These are phyloP conservation scores for Globisporangium perplexum DNA, from an alignment of 352 stramenopile species.

Conservation along the genomic window DNA sequence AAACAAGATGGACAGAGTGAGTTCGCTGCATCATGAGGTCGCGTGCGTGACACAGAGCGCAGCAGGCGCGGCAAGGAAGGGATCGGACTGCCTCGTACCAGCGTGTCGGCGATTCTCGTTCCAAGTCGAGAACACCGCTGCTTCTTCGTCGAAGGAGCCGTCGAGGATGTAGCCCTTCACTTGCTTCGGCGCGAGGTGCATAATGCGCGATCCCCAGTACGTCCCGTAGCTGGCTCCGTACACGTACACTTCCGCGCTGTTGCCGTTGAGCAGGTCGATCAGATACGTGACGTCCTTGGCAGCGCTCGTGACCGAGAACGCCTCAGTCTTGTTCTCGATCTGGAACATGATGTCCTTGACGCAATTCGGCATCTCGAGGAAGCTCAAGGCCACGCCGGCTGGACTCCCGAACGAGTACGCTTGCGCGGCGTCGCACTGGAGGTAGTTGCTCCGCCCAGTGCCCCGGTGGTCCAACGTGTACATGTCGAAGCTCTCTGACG, in stretches of 20 bases:
- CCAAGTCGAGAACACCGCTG: conserved; percentile 6
- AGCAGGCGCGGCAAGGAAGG: neutral
- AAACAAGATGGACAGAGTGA: neutral
- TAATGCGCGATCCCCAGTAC: conserved; percentile 15
- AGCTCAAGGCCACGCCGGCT: neutral
- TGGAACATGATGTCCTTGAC: conserved; percentile 29
- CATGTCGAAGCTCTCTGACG: neutral
- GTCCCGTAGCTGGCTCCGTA: conserved; percentile 27
- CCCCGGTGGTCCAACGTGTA: conserved; percentile 23
- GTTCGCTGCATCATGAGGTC: conserved; percentile 13
- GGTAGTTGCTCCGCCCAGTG: conserved; percentile 10
- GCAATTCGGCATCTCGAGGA: conserved; percentile 7
- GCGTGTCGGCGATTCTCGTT: conserved; percentile 4
- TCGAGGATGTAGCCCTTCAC: conserved; percentile 25
- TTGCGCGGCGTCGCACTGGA: conserved; percentile 11
- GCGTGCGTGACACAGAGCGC: neutral
- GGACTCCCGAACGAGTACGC: conserved; percentile 6
- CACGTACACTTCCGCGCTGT: conserved; percentile 10
- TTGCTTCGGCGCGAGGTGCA: conserved; percentile 17
- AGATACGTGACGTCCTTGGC: conserved; percentile 11
- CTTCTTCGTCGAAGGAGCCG: conserved; percentile 11
- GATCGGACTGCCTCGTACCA: no score
- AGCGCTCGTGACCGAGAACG: conserved; percentile 49
- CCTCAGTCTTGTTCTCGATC: conserved; percentile 56
- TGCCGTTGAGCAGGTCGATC: conserved; percentile 2